Percentiles rank a stretch among this genome's conserved stretches.
phyloP scores from a whole-genome alignment of 1,139 yeast genomes.

The Yamadazyma spencermartinsiae region DNA sequence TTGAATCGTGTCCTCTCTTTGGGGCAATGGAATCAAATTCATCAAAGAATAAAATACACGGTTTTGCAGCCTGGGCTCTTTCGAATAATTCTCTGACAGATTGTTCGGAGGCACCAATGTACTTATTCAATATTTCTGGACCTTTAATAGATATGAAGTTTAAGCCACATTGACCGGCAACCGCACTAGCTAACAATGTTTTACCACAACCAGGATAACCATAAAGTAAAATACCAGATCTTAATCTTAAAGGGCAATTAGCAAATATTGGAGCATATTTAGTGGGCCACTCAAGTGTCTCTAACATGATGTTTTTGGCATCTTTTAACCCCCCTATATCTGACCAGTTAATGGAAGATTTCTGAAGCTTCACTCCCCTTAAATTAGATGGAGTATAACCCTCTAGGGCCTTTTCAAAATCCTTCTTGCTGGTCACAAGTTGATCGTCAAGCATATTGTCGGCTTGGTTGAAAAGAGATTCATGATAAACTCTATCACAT shows the following conservation, averaged over 20 bases:
- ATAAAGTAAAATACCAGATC: constrained; percentile 87
- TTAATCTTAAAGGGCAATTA: constrained; percentile 77
- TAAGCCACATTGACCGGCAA: constrained; percentile 91
- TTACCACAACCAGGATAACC: constrained; percentile 99
- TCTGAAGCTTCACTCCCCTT: constrained; percentile 84
- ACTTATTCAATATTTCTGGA: constrained; percentile 92
- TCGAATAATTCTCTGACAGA: constrained; percentile 91
- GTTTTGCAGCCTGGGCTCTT: constrained; percentile 91
- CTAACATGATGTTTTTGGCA: constrained; percentile 74
- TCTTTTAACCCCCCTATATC: constrained; percentile 87
- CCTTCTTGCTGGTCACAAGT: constrained; percentile 23
- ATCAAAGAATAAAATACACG: constrained; percentile 91
- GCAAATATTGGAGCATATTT: constrained; percentile 92
- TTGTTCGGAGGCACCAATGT: constrained; percentile 97
- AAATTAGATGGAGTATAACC: constrained; percentile 80
- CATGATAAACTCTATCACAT: constrained; percentile 74
- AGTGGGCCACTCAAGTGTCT: constrained; percentile 96
- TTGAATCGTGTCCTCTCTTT: constrained; percentile 95
- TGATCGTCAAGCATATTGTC: constrained; percentile 14
- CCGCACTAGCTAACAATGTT: constrained; percentile 88
- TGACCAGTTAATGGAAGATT: constrained; percentile 73
- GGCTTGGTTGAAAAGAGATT: constrained; percentile 41
- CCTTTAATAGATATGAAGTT: constrained; percentile 95
- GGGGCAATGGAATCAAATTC: constrained; percentile 98
- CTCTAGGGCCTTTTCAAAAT: constrained; percentile 58